These are phyloP conservation scores for Geranium rotundifolium DNA, from an alignment of 345 rosid genomes.

Conservation along the genomic window DNA sequence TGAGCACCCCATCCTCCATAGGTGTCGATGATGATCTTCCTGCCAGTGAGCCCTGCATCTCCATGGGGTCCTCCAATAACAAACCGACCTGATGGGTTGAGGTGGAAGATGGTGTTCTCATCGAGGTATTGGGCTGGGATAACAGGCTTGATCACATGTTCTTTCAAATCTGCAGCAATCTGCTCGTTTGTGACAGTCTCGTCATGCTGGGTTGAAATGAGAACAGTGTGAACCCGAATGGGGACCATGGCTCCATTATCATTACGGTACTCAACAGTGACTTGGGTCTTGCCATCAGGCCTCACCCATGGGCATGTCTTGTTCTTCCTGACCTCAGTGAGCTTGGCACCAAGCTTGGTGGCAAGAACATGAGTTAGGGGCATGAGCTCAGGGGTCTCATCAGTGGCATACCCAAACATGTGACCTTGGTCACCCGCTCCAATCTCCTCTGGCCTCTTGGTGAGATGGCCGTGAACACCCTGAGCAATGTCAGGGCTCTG, in stretches of 20 bases:
- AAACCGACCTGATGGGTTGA: conserved; percentile 73
- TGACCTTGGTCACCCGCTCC: too few relatives aligned
- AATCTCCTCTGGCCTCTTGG: too few relatives aligned
- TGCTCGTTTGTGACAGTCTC: conserved; percentile 62
- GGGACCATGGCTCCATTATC: conserved; percentile 69
- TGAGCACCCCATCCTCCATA: conserved; percentile 56
- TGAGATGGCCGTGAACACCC: too few relatives aligned
- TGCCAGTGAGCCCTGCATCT: conserved; percentile 75
- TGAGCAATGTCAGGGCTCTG: too few relatives aligned
- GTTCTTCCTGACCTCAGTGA: conserved; percentile 74
- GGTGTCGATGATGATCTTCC: conserved; percentile 69
- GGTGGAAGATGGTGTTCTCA: conserved; percentile 64
- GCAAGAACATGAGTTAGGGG: conserved; percentile 72
- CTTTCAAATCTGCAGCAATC: conserved; percentile 60
- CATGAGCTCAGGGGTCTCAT: conserved; percentile 68
- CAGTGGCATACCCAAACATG: conserved; percentile 71
- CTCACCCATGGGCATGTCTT: conserved; percentile 68
- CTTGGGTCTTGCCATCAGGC: conserved; percentile 83
- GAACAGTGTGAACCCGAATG: conserved; percentile 59
- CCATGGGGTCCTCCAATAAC: conserved; percentile 83
- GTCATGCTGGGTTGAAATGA: conserved; percentile 72
- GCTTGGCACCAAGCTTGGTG: conserved; percentile 77
- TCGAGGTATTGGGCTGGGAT: conserved; percentile 59
- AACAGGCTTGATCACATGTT: too few relatives aligned
- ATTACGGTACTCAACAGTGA: conserved; percentile 58